Evolutionary conservation across 441 rosid species (phyloP).

Genomic region (Croton laevigatus): DNA sequence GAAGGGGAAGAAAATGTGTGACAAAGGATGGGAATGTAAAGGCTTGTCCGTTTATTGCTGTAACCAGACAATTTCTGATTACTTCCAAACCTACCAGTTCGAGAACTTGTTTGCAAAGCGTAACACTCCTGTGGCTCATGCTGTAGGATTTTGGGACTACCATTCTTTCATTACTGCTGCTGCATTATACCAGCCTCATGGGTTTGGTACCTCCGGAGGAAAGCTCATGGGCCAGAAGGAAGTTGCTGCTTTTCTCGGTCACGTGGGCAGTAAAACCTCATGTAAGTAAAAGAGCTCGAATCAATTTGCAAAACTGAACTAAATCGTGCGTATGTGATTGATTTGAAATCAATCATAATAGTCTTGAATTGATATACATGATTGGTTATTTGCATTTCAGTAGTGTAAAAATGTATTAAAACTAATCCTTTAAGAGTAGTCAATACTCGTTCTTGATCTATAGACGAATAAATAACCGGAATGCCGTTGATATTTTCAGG

Average conservation of each 20-base stretch:
- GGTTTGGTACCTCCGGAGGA: constrained; percentile 74
- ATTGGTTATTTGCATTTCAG: too few relatives aligned
- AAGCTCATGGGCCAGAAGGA: constrained; percentile 70
- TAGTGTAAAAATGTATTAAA: too few relatives aligned
- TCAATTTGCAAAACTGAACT: not conserved
- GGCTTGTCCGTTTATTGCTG: constrained; percentile 65
- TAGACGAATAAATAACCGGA: not conserved
- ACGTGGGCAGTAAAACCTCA: constrained; percentile 92
- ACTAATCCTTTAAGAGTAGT: too few relatives aligned
- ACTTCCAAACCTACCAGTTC: constrained; percentile 76
- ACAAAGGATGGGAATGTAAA: constrained; percentile 87
- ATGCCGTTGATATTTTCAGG: constrained; percentile 40
- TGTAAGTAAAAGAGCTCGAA: constrained; percentile 38
- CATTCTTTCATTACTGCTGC: constrained; percentile 78
- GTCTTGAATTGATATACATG: not conserved
- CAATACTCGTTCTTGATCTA: not conserved
- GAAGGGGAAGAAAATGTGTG: constrained; percentile 72
- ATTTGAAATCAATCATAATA: too few relatives aligned
- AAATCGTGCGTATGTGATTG: not conserved
- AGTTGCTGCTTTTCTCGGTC: constrained; percentile 86
- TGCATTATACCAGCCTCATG: constrained; percentile 67
- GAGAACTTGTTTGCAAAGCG: constrained; percentile 78
- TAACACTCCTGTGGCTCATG: constrained; percentile 83
- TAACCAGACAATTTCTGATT: constrained; percentile 72
- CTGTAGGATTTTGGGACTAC: constrained; percentile 89